Evolutionary conservation across 2,329 filamentous ascomycete species (phyloP).

Genomic region (Cladosporium sp.): DNA sequence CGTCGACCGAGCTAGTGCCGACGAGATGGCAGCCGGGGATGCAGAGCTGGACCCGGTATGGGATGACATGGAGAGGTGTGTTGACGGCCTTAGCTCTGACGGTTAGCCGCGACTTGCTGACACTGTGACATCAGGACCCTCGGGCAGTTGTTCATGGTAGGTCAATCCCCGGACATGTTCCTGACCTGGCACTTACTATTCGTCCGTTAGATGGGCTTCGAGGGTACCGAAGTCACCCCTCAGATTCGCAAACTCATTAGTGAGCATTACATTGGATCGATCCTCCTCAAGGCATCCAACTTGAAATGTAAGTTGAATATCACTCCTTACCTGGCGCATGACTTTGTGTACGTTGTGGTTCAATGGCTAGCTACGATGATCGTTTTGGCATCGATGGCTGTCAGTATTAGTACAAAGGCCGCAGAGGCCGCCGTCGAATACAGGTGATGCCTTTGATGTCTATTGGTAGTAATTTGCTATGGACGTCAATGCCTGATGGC

Average conservation of each 20-base stretch:
- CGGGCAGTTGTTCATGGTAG: conserved; percentile 36
- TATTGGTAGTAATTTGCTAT: too few relatives aligned
- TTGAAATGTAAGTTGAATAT: conserved; percentile 60
- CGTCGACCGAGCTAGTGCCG: conserved; percentile 42
- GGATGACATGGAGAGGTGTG: conserved; percentile 73
- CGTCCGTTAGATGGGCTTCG: conserved; percentile 69
- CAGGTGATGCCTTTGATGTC: too few relatives aligned
- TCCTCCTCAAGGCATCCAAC: conserved; percentile 80
- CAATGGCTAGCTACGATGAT: too few relatives aligned
- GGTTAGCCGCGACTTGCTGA: conserved; percentile 18
- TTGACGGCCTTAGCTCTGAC: conserved; percentile 12
- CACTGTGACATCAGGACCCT: conserved; percentile 35
- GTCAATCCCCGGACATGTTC: conserved; percentile 12
- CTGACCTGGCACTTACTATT: conserved; percentile 18
- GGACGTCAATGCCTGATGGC: too few relatives aligned
- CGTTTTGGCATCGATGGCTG: too few relatives aligned
- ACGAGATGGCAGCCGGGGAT: conserved; percentile 46
- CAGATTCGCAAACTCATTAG: conserved; percentile 78
- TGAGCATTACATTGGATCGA: conserved; percentile 81
- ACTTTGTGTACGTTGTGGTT: background rate
- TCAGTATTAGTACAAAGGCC: too few relatives aligned
- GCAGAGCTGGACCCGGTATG: conserved; percentile 51
- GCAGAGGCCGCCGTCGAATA: too few relatives aligned
- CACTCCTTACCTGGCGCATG: background rate
- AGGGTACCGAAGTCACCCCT: conserved; percentile 77